Conservation (phyloP, 257 asterid genomes). For the Solanum lycopersicoides region DNA sequence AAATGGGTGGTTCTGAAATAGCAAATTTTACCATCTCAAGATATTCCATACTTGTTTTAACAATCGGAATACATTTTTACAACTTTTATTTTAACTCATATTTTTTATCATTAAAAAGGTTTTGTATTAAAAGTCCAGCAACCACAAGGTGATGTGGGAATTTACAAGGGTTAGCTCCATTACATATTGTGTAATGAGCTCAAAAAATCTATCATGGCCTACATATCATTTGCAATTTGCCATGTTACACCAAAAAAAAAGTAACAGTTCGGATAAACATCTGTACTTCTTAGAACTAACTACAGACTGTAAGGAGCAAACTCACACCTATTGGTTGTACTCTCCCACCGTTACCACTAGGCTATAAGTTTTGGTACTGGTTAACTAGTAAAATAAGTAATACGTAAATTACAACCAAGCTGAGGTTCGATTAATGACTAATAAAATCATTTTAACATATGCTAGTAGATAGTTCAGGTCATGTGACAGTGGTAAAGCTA, state of each 20-base stretch:
- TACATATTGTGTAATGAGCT: not conserved
- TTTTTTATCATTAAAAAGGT: not conserved
- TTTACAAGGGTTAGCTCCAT: not conserved
- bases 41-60: not conserved
- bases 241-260: not conserved
- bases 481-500: not conserved
- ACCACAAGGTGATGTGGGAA: not conserved
- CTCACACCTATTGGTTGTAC: not conserved
- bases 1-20: not conserved
- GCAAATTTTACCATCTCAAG: not conserved
- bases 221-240: not conserved
- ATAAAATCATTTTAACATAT: not conserved
- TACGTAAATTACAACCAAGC: not conserved
- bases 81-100: not conserved
- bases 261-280: not conserved
- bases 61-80: not conserved
- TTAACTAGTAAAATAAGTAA: not conserved
- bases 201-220: not conserved
- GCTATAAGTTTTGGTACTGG: not conserved
- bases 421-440: not conserved
- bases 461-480: not conserved
- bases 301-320: not conserved
- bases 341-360: not conserved
- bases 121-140: not conserved
- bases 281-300: not conserved